These are phyloP conservation scores for Scutellaria baicalensis DNA, from an alignment of 257 asterid species.

Conservation along the genomic window DNA sequence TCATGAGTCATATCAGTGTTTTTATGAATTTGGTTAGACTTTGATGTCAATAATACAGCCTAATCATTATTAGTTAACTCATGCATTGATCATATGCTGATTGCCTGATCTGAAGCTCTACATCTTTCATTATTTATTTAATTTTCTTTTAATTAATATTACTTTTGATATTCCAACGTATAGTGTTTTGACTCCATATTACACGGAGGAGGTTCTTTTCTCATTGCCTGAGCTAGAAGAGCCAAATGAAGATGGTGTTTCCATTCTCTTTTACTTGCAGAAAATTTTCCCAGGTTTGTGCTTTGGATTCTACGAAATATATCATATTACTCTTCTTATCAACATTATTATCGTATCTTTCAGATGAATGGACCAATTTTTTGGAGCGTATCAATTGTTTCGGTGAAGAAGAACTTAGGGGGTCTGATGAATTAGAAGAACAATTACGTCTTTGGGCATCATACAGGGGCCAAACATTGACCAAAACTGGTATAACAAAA, in stretches of 20 bases:
- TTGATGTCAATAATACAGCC: neutral
- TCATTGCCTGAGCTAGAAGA: slow-evolving; percentile 85
- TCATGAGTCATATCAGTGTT: neutral
- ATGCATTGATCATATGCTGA: neutral
- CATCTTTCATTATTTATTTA: neutral
- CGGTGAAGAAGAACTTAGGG: slow-evolving; percentile 79
- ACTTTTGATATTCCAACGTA: slow-evolving; percentile 9
- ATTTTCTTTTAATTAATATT: slow-evolving; percentile 2
- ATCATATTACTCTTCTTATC: slow-evolving; percentile 10
- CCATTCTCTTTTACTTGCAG: slow-evolving; percentile 92
- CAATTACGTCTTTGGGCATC: slow-evolving; percentile 98
- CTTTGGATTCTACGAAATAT: slow-evolving; percentile 6
- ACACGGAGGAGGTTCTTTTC: slow-evolving; percentile 92
- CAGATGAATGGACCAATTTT: slow-evolving; percentile 98
- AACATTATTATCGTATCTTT: slow-evolving; percentile 15
- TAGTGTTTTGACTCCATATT: slow-evolving; percentile 95
- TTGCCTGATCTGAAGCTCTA: neutral
- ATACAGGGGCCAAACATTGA: slow-evolving; percentile 94
- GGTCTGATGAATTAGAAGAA: slow-evolving; percentile 75
- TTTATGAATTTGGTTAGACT: neutral
- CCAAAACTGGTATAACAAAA: slow-evolving; percentile 66
- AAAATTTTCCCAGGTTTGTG: slow-evolving; percentile 92
- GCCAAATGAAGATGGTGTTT: slow-evolving; percentile 96
- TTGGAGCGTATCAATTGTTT: slow-evolving; percentile 67
- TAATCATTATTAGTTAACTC: neutral